These are phyloP conservation scores for Pseudocercospora fijiensis DNA, from an alignment of 2,329 filamentous ascomycete genomes.

Conservation along the genomic window DNA sequence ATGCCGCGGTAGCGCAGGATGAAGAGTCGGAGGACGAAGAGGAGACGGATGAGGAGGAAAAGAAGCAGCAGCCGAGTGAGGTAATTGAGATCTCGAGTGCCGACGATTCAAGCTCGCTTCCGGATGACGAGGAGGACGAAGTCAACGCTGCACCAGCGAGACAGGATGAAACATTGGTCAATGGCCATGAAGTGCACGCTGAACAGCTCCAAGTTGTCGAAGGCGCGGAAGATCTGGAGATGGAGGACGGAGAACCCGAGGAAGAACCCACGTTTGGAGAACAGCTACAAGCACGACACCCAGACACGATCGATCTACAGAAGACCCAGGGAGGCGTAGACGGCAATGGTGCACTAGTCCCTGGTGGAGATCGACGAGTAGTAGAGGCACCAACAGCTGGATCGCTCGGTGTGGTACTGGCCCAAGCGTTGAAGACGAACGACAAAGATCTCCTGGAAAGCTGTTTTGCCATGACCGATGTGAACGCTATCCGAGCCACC, in stretches of 20 bases:
- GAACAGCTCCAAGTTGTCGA: conserved; percentile 30
- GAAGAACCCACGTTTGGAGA: conserved; percentile 77
- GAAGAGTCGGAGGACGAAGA: conserved; percentile 40
- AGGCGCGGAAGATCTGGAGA: conserved; percentile 32
- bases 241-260: conserved; percentile 30
- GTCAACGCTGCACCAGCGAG: conserved; percentile 3
- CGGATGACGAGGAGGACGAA: conserved; percentile 28
- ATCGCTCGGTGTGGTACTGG: conserved; percentile 83
- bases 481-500: conserved; percentile 76
- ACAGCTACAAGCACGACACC: conserved; percentile 67
- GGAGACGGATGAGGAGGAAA: conserved; percentile 28
- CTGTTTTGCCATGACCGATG: conserved; percentile 78
- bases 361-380: conserved; percentile 31
- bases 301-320: conserved; percentile 70
- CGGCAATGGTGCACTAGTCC: conserved; percentile 52
- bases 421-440: conserved; percentile 89
- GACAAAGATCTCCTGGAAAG: conserved; percentile 87
- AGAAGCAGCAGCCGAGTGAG: conserved; percentile 12
- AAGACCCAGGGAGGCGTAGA: conserved; percentile 43
- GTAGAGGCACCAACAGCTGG: conserved; percentile 56
- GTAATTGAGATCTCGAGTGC: conserved; percentile 52
- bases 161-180: conserved; percentile 15
- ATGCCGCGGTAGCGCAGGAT: conserved; percentile 50
- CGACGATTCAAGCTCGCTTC: conserved; percentile 39
- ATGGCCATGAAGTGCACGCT: conserved; percentile 32